Evolutionary conservation across 2,329 filamentous ascomycete species (phyloP).

Genomic region (Chrysoporthe puriensis): DNA sequence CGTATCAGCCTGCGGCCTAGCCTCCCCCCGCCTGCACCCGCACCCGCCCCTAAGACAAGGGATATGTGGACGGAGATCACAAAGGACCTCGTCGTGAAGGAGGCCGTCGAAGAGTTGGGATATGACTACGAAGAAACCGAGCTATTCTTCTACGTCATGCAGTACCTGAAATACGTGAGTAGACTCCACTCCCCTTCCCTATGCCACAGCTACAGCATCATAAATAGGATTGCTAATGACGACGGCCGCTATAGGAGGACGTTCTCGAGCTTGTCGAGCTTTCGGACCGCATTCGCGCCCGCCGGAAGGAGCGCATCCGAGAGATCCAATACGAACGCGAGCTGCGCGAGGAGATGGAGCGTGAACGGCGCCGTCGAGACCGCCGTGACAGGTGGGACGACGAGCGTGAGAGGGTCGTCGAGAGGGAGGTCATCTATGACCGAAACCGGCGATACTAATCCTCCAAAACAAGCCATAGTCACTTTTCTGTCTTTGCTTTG

Average conservation of each 20-base stretch:
- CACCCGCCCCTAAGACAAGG: slow-evolving; percentile 47
- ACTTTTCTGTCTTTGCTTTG: background rate
- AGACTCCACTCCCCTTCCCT: background rate
- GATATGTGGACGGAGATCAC: slow-evolving; percentile 97
- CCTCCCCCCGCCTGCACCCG: slow-evolving; percentile 40
- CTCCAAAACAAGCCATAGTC: background rate
- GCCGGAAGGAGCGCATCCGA: slow-evolving; percentile 54
- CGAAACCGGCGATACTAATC: slow-evolving; percentile 32
- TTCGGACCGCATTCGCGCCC: slow-evolving; percentile 78
- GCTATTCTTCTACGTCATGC: slow-evolving; percentile 88
- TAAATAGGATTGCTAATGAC: slow-evolving; percentile 37
- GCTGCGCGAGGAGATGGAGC: slow-evolving; percentile 55
- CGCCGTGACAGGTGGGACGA: slow-evolving; percentile 40
- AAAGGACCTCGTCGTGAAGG: slow-evolving; percentile 83
- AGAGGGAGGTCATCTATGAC: slow-evolving; percentile 69
- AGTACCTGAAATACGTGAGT: slow-evolving; percentile 87
- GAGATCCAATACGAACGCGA: slow-evolving; percentile 64
- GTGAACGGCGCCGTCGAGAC: slow-evolving; percentile 37
- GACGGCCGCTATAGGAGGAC: slow-evolving; percentile 67
- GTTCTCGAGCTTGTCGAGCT: slow-evolving; percentile 82
- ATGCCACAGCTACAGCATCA: background rate
- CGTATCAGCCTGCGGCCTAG: slow-evolving; percentile 45
- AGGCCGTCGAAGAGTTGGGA: slow-evolving; percentile 82
- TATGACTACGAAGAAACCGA: slow-evolving; percentile 93
- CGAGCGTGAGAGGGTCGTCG: slow-evolving; percentile 64